These are phyloP conservation scores for Sugiyamaella chiloensis DNA, from an alignment of 805 yeast species.

Conservation along the genomic window DNA sequence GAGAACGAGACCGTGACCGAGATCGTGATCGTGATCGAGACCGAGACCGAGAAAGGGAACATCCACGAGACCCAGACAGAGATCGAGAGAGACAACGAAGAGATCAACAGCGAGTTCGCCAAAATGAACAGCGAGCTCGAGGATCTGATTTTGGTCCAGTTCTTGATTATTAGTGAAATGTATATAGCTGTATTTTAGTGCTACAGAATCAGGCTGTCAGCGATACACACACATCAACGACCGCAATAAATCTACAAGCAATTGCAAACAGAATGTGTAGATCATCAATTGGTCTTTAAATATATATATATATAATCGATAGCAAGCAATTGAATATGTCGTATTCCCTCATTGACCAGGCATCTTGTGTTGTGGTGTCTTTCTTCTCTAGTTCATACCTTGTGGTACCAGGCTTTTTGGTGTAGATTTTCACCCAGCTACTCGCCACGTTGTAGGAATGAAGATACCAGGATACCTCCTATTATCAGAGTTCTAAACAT, in stretches of 20 bases:
- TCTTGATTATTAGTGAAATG: slow-evolving; percentile 18
- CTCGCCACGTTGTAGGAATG: slow-evolving; percentile 63
- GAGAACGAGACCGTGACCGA: slow-evolving; percentile 12
- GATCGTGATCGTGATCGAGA: slow-evolving; percentile 10
- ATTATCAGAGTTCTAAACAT: slow-evolving; percentile 77
- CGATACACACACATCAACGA: no score
- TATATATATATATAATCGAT: no score
- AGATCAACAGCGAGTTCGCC: slow-evolving; percentile 2
- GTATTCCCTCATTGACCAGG: no score
- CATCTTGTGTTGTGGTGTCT: no score
- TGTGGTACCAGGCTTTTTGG: no score
- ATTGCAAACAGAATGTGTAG: no score
- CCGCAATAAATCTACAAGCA: no score
- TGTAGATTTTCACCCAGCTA: no score
- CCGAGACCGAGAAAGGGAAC: slow-evolving; percentile 12
- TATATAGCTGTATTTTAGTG: background rate
- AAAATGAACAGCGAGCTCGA: slow-evolving; percentile 8
- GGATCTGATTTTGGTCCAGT: slow-evolving; percentile 22
- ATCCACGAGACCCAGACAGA: background rate
- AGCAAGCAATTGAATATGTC: no score
- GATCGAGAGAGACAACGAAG: background rate
- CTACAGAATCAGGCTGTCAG: no score
- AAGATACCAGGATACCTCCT: slow-evolving; percentile 68
- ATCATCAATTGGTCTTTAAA: no score
- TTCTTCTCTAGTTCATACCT: no score